Evolutionary conservation across 2,329 filamentous ascomycete genomes (phyloP).

Genomic region (Aureobasidium zeae): DNA sequence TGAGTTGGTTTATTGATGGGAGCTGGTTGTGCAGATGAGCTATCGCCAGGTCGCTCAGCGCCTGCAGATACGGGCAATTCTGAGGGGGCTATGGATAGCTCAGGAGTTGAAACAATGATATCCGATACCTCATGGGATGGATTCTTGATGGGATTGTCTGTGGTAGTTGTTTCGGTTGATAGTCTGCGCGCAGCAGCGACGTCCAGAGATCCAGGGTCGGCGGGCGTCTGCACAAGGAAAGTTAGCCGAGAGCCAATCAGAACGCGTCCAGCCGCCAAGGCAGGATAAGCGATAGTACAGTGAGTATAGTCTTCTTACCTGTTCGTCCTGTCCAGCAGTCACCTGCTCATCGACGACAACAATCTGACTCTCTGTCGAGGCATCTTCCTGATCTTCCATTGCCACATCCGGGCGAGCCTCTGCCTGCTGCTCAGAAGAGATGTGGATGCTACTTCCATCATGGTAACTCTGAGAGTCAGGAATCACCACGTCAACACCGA

Average conservation of each 20-base stretch:
- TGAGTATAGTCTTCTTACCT: constrained; percentile 9
- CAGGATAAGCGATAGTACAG: constrained; percentile 1
- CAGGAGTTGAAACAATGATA: background rate
- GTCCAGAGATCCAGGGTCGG: background rate
- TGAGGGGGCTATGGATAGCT: background rate
- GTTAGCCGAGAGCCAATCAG: constrained; percentile 14
- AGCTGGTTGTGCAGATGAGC: constrained; percentile 5
- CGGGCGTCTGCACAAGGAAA: background rate
- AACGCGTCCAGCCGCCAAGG: background rate
- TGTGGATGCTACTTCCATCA: constrained; percentile 1
- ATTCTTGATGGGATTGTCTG: background rate
- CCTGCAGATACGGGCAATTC: background rate
- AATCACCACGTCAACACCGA: constrained; percentile 17
- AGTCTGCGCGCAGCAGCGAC: constrained; percentile 5
- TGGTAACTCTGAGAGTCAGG: constrained; percentile 22
- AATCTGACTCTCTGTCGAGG: constrained; percentile 7
- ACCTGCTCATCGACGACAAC: background rate
- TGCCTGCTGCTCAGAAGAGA: background rate
- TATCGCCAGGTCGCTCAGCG: constrained; percentile 10
- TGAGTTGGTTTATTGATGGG: constrained; percentile 5
- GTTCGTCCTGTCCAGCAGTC: background rate
- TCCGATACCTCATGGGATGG: background rate
- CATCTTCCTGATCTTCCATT: background rate
- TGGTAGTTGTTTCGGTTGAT: background rate
- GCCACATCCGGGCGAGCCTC: background rate